Percentiles rank a stretch among this genome's conserved stretches.
These are phyloP conservation scores for Apostasia shenzhenica DNA, from an alignment of 106 monocot species.

Conservation along the genomic window DNA sequence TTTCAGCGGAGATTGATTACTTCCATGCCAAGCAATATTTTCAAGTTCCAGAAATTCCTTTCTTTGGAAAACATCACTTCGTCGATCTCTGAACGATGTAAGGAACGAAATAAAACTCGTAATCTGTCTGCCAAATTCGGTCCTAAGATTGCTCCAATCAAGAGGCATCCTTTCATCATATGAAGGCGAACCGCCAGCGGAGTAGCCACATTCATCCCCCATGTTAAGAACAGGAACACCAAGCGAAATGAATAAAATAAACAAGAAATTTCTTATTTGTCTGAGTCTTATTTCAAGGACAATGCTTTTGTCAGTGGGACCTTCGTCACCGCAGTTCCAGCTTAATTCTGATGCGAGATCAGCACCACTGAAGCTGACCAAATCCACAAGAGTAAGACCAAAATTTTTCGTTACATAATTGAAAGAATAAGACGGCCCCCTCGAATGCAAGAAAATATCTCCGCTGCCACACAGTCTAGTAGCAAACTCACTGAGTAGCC, in stretches of 20 bases:
- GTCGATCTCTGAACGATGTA: constrained; percentile 43
- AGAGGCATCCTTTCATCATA: constrained; percentile 37
- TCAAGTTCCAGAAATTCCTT: constrained; percentile 52
- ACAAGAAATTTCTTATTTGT: constrained; percentile 81
- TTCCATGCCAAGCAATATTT: constrained; percentile 72
- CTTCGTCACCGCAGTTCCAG: constrained; percentile 96
- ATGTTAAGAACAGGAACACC: constrained; percentile 86
- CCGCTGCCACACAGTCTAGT: constrained; percentile 92
- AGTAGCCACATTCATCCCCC: constrained; percentile 82
- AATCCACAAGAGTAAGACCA: constrained; percentile 76
- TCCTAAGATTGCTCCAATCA: constrained; percentile 42
- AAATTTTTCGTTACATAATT: constrained; percentile 72
- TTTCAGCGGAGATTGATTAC: constrained; percentile 50
- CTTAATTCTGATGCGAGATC: constrained; percentile 56
- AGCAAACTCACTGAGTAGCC: constrained; percentile 60
- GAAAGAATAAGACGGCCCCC: constrained; percentile 74
- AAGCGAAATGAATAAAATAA: constrained; percentile 76
- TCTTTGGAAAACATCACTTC: constrained; percentile 70
- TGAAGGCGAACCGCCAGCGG: constrained; percentile 44
- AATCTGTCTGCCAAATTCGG: constrained; percentile 47
- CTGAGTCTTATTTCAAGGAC: constrained; percentile 56
- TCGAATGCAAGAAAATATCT: constrained; percentile 60
- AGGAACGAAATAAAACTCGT: constrained; percentile 64
- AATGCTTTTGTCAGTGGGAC: constrained; percentile 32
- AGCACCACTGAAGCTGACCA: constrained; percentile 63